Evolutionary conservation across 371 early-diverging fungal species (phyloP).

Genomic region (Agmasoma carcini): DNA sequence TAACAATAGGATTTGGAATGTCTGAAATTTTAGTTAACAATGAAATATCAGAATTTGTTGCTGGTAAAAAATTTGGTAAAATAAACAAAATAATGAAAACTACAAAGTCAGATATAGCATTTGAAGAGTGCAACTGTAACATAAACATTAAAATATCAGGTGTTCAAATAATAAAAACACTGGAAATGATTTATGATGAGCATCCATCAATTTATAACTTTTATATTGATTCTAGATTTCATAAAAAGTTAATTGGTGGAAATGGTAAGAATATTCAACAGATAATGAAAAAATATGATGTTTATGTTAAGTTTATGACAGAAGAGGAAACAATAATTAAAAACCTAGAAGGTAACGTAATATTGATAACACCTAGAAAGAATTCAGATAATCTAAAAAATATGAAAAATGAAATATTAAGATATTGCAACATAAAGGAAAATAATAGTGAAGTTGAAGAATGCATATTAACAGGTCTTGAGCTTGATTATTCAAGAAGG

Average conservation of each 20-base stretch:
- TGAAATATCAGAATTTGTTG: conserved; percentile 72
- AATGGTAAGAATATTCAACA: conserved; percentile 78
- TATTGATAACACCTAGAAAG: conserved; percentile 47
- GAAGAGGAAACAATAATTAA: conserved; percentile 13
- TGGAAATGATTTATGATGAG: conserved; percentile 41
- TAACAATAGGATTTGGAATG: no score
- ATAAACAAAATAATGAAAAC: conserved; percentile 70
- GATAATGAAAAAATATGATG: conserved; percentile 79
- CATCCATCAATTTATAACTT: conserved; percentile 54
- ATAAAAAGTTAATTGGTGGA: conserved; percentile 77
- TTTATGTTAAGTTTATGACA: conserved; percentile 68
- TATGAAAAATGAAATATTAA: conserved; percentile 46
- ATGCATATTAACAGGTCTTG: neutral
- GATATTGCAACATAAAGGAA: conserved; percentile 10
- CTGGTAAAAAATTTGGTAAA: conserved; percentile 80
- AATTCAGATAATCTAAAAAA: conserved; percentile 39
- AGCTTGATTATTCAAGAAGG: neutral
- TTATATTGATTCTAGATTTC: conserved; percentile 67
- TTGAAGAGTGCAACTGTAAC: neutral
- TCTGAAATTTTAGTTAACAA: no score
- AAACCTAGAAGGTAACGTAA: conserved; percentile 40
- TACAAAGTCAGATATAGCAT: conserved; percentile 56
- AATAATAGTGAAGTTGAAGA: no score
- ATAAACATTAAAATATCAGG: neutral
- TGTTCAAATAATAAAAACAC: conserved; percentile 17